Evolutionary conservation across 345 rosid species (phyloP).

Genomic region (Turritis glabra): DNA sequence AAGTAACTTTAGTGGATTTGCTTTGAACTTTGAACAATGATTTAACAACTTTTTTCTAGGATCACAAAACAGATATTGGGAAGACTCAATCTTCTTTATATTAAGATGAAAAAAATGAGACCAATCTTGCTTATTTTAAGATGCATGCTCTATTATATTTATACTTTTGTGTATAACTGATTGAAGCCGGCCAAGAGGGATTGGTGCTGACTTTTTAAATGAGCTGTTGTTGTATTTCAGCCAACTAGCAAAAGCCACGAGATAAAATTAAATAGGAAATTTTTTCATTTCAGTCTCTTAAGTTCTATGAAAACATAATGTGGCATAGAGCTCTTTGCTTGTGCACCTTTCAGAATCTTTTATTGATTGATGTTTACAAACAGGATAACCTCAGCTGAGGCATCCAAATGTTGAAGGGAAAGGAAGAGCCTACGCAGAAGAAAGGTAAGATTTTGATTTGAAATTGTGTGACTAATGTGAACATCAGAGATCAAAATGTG

Average conservation of each 20-base stretch:
- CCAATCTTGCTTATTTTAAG: slow-evolving; percentile 9
- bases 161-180: slow-evolving; percentile 19
- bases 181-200: slow-evolving; percentile 36
- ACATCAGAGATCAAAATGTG: neutral
- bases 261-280: neutral
- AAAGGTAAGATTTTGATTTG: slow-evolving; percentile 21
- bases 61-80: slow-evolving; percentile 16
- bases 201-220: slow-evolving; percentile 29
- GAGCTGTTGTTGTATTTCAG: slow-evolving; percentile 30
- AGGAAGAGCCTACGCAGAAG: slow-evolving; percentile 28
- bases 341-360: slow-evolving; percentile 17
- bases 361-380: slow-evolving; percentile 26
- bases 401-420: slow-evolving; percentile 36
- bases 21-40: neutral
- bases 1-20: slow-evolving; percentile 6
- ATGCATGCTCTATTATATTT: slow-evolving; percentile 22
- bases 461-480: neutral
- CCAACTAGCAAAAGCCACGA: slow-evolving; percentile 31
- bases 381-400: slow-evolving; percentile 35
- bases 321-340: slow-evolving; percentile 24
- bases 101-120: slow-evolving; percentile 9
- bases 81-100: neutral
- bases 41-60: neutral
- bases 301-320: slow-evolving; percentile 34
- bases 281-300: slow-evolving; percentile 4